Evolutionary conservation across 768 basidiomycete species (phyloP).

Genomic region (Amanita thiersii): DNA sequence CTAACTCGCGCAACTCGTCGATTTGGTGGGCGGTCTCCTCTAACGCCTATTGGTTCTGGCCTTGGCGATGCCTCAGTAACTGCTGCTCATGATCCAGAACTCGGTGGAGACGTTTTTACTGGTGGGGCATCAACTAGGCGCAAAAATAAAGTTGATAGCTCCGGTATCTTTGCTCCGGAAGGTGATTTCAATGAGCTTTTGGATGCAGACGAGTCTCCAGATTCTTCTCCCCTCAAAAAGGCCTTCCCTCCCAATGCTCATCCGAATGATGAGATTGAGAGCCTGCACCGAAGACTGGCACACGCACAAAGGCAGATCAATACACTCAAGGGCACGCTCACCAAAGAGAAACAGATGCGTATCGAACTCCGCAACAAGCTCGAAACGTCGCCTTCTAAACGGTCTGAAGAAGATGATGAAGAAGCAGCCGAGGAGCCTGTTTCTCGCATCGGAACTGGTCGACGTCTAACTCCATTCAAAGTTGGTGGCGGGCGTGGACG

Average conservation of each 20-base stretch:
- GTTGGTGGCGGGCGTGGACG: conserved; percentile 45
- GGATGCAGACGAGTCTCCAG: conserved; percentile 8
- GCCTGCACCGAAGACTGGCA: conserved; percentile 70
- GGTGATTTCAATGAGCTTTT: conserved; percentile 4
- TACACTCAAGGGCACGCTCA: conserved; percentile 71
- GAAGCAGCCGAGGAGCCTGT: conserved; percentile 41
- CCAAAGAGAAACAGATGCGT: conserved; percentile 77
- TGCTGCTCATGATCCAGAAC: conserved; percentile 44
- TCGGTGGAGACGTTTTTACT: conserved; percentile 60
- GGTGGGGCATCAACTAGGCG: conserved; percentile 59
- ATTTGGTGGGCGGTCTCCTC: conserved; percentile 51
- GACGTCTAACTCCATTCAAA: conserved; percentile 49
- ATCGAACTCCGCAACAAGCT: conserved; percentile 57
- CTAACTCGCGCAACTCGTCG: conserved; percentile 54
- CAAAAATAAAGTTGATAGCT: conserved; percentile 36
- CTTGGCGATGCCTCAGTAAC: conserved; percentile 41
- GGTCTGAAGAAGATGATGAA: conserved; percentile 30
- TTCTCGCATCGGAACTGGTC: conserved; percentile 25
- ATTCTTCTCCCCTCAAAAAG: conserved; percentile 8
- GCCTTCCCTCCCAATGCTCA: conserved; percentile 62
- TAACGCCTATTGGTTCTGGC: conserved; percentile 53
- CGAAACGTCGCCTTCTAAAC: conserved; percentile 29
- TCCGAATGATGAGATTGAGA: conserved; percentile 75
- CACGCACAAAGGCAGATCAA: conserved; percentile 83
- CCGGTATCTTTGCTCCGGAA: conserved; percentile 39